Percentiles rank a stretch among this genome's conserved stretches.
Evolutionary conservation across 768 basidiomycete species (phyloP).

Genomic region (Coprinellus aureogranulatus): DNA sequence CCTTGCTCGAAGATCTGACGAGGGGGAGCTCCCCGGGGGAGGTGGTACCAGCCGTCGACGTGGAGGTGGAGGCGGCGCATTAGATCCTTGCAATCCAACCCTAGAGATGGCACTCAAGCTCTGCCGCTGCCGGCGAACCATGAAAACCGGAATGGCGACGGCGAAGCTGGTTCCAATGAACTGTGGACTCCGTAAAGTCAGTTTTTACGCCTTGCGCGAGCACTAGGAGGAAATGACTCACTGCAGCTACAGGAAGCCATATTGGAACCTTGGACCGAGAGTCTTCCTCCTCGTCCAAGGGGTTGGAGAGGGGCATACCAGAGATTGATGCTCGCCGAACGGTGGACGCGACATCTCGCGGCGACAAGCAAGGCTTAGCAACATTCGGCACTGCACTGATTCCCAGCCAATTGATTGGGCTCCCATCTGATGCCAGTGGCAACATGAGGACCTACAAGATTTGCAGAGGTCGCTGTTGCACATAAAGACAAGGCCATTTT

Average conservation of each 20-base stretch:
- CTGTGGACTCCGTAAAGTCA: slow-evolving; percentile 9
- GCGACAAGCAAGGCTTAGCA: background rate
- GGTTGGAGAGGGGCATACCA: background rate
- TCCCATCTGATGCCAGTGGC: too few relatives aligned
- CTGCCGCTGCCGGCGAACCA: slow-evolving; percentile 31
- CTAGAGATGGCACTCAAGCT: slow-evolving; percentile 15
- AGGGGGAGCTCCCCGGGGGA: slow-evolving; percentile 1
- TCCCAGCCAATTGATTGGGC: background rate
- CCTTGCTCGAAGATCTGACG: slow-evolving; percentile 5
- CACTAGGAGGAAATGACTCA: slow-evolving; percentile 4
- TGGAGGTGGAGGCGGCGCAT: slow-evolving; percentile 28
- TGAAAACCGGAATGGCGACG: slow-evolving; percentile 33
- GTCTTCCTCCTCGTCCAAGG: background rate
- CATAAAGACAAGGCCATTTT: too few relatives aligned
- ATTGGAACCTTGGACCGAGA: slow-evolving; percentile 15
- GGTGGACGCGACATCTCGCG: background rate
- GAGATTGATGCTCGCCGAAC: background rate
- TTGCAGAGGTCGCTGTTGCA: too few relatives aligned
- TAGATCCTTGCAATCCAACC: slow-evolving; percentile 21
- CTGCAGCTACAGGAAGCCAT: slow-evolving; percentile 31
- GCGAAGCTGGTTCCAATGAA: slow-evolving; percentile 30
- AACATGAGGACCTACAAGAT: too few relatives aligned
- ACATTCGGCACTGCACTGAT: background rate
- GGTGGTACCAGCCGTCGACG: slow-evolving; percentile 17
- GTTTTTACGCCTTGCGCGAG: background rate